Percentiles rank a stretch among this genome's conserved stretches.
Evolutionary conservation across 345 rosid genomes (phyloP).

Genomic region (Capsella bursapastoris): DNA sequence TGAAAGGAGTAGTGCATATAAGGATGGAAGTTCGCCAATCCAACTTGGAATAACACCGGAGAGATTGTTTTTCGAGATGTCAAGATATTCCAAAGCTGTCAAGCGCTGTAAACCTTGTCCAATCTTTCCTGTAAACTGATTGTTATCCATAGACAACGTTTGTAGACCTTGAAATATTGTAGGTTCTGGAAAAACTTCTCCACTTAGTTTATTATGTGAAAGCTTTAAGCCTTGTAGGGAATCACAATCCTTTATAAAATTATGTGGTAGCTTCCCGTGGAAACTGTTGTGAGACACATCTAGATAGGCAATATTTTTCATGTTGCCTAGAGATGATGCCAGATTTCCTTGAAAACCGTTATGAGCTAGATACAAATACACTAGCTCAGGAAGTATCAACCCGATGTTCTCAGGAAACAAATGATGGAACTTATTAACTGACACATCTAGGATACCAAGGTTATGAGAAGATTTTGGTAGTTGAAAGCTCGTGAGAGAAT

Average conservation of each 20-base stretch:
- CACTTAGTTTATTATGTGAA: slow-evolving; percentile 16
- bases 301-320: background rate
- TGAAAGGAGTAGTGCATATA: background rate
- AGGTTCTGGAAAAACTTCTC: background rate
- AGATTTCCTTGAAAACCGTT: slow-evolving; percentile 7
- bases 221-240: background rate
- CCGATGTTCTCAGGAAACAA: background rate
- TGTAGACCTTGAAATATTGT: background rate
- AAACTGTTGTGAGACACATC: slow-evolving; percentile 30
- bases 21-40: background rate
- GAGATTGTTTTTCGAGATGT: slow-evolving; percentile 22
- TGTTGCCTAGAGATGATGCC: slow-evolving; percentile 17
- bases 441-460: slow-evolving; percentile 5
- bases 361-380: background rate
- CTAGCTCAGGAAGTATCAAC: background rate
- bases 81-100: background rate
- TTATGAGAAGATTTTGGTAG: slow-evolving; percentile 12
- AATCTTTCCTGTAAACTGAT: slow-evolving; percentile 19
- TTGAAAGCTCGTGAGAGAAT: slow-evolving; percentile 4
- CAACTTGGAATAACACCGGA: slow-evolving; percentile 24
- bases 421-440: background rate
- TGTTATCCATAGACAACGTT: background rate
- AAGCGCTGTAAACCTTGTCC: background rate
- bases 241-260: background rate
- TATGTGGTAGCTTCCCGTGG: slow-evolving; percentile 13